Percentiles rank a stretch among this genome's conserved stretches.
phyloP scores from a whole-genome alignment of 257 asterid genomes.

The Fraxinus cuspidata region DNA sequence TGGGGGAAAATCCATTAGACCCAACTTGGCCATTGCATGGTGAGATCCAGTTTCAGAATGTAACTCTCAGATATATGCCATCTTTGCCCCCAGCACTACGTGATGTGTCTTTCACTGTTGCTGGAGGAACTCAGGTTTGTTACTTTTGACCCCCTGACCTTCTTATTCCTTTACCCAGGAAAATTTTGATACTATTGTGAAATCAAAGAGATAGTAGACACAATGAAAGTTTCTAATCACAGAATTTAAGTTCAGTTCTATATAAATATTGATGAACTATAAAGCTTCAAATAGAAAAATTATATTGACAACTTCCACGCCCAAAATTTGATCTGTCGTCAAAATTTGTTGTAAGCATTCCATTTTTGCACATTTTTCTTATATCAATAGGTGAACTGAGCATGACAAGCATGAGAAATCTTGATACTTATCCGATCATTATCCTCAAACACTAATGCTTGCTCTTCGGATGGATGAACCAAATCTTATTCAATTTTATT shows the following conservation, averaged over 20 bases:
- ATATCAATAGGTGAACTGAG: not conserved
- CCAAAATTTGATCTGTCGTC: not conserved
- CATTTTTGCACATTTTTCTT: not conserved
- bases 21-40: slow-evolving; percentile 77
- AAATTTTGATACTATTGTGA: not conserved
- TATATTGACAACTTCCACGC: not conserved
- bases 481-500: not conserved
- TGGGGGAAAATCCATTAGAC: slow-evolving; percentile 40
- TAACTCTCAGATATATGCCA: slow-evolving; percentile 77
- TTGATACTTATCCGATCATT: not conserved
- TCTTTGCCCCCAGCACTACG: slow-evolving; percentile 73
- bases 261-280: not conserved
- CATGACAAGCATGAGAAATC: not conserved
- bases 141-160: slow-evolving; percentile 2
- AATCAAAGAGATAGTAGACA: not conserved
- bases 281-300: not conserved
- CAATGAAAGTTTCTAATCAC: not conserved
- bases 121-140: slow-evolving; percentile 77
- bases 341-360: not conserved
- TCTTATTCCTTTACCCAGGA: not conserved
- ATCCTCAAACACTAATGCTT: not conserved
- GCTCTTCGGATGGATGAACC: not conserved
- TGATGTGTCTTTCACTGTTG: slow-evolving; percentile 58
- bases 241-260: not conserved
- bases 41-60: slow-evolving; percentile 65